Base-by-base conservation (phyloP, 352 stramenopile species). In the Thraustochytrium sp. region DNA sequence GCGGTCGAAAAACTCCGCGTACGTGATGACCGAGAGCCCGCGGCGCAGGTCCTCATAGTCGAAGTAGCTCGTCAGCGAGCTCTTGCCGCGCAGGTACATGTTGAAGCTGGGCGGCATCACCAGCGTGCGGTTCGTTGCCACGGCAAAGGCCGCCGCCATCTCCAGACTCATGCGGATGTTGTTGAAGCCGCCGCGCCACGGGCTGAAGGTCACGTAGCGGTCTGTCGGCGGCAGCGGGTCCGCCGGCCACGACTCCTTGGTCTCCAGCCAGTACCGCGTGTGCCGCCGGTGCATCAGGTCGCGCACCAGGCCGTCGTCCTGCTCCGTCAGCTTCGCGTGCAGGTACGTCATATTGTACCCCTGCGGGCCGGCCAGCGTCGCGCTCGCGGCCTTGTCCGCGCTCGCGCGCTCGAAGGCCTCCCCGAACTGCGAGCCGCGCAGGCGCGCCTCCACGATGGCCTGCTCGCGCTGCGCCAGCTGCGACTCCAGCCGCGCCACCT, bases 101-200 rank as follows among this genome's bases (percentile, higher is more conserved):
- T 76, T 56, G 23, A 48, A 56, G 13, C 34, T 34, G 16, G 75
- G 75, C n/a, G 75, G 75, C 34, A 84, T 51, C n/a, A 84, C 61
- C 37, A 84, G 59, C 4, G 75, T 84, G 16, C 75, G 55, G 13
- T 84, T 84, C 18, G 51, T 40, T 9, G 75, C 75, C 38, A 59
- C 8, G 2, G 55, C 61, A 73, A 84, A 78, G 65, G 59, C 75
- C 23, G 37, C 34, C 4, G 75, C 75, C 75, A 84, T 84, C 42
- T 84, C 75, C 26, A 84, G 61, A 21, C 59, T 84, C 75, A 84
- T 84, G 31, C 75, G 75, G 26, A 84, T 84, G 38, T 84, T 84
- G 75, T 84, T 84, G 8, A 84, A 84, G 5, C 75, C 75, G 18
- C 75, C 75, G 59, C 37, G 75, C 75, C 75, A 84, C 2, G 75